These are phyloP conservation scores for Termitomyces sp. DNA, from an alignment of 768 basidiomycete genomes.

Conservation along the genomic window DNA sequence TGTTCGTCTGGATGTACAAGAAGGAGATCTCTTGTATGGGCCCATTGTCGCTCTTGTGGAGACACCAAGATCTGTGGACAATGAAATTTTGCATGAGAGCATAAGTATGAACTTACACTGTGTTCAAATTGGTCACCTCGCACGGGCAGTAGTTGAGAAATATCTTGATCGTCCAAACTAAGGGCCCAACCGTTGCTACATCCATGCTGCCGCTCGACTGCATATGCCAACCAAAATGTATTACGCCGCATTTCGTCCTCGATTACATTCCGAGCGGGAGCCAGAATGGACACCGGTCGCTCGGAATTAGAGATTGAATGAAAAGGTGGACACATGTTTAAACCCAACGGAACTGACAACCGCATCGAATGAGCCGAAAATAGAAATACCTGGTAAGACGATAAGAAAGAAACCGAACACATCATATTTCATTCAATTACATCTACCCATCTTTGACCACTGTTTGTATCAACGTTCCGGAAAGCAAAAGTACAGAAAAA, in stretches of 20 bases:
- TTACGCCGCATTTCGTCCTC: constrained; percentile 73
- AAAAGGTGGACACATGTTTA: constrained; percentile 66
- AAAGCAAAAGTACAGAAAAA: not conserved
- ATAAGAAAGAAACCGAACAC: constrained; percentile 4
- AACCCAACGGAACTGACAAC: constrained; percentile 54
- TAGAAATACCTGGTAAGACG: constrained; percentile 45
- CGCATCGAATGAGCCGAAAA: constrained; percentile 53
- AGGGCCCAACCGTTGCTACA: constrained; percentile 68
- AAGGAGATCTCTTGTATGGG: constrained; percentile 56
- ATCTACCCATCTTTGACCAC: constrained; percentile 59
- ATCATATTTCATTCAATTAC: constrained; percentile 26
- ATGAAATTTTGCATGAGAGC: not conserved
- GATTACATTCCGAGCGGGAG: constrained; percentile 50
- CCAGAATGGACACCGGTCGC: constrained; percentile 52
- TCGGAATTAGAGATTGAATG: constrained; percentile 56
- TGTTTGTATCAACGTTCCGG: constrained; percentile 6
- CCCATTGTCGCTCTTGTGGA: constrained; percentile 59
- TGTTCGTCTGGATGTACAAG: constrained; percentile 53
- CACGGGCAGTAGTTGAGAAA: constrained; percentile 65
- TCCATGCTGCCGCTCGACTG: constrained; percentile 60
- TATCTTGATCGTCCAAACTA: constrained; percentile 66
- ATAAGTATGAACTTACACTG: constrained; percentile 38
- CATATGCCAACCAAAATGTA: constrained; percentile 69
- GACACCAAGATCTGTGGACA: constrained; percentile 35
- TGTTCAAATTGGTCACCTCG: constrained; percentile 53